Evolutionary conservation across 2,329 filamentous ascomycete species (phyloP).

Genomic region (Aspergillus ruber): DNA sequence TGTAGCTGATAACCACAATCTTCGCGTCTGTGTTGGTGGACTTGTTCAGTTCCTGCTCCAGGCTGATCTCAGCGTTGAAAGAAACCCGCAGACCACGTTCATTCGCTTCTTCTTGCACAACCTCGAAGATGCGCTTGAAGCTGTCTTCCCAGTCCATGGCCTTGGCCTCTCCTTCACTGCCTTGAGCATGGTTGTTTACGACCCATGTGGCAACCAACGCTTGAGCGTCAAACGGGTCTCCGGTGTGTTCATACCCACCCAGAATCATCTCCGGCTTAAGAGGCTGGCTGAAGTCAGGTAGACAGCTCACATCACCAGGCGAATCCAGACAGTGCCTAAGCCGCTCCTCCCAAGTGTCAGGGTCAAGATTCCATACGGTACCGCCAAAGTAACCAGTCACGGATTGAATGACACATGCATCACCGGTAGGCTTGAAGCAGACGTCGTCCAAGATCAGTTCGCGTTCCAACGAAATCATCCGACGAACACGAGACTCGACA

Average conservation of each 20-base stretch:
- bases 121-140: conserved; percentile 65
- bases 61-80: conserved; percentile 89
- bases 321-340: conserved; percentile 68
- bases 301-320: conserved; percentile 65
- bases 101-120: conserved; percentile 72
- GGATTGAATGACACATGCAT: conserved; percentile 88
- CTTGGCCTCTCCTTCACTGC: conserved; percentile 59
- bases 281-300: conserved; percentile 83
- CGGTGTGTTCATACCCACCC: conserved; percentile 64
- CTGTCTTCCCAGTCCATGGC: conserved; percentile 87
- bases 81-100: conserved; percentile 77
- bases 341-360: conserved; percentile 63
- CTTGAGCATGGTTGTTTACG: conserved; percentile 76
- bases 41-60: conserved; percentile 95
- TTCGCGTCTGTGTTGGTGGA: conserved; percentile 97
- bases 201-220: conserved; percentile 94
- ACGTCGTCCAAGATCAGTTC: conserved; percentile 71
- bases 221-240: conserved; percentile 63
- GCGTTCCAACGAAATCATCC: conserved; percentile 63
- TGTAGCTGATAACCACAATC: conserved; percentile 91
- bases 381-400: conserved; percentile 82
- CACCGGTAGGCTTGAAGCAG: conserved; percentile 87
- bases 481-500: conserved; percentile 70
- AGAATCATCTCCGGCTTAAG: conserved; percentile 79
- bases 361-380: conserved; percentile 55